Evolutionary conservation across 768 basidiomycete species (phyloP), one percentile per base, ranked within the genome.

Genomic region (Termitomyces sp.): DNA sequence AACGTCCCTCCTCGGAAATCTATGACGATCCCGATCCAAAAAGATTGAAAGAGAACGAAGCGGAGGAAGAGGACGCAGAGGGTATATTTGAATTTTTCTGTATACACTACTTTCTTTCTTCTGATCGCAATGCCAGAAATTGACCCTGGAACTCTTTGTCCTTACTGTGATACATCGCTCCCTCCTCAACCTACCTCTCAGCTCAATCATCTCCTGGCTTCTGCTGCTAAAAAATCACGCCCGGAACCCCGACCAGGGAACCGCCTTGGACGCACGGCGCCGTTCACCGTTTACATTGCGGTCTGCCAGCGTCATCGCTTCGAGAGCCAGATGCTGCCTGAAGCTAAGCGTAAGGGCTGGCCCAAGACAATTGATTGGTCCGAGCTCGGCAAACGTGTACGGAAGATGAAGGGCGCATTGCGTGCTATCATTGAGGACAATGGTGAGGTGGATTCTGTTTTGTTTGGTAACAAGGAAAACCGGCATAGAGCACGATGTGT

Each of bases 281-380:
- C 79, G 2, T 72, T 91, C 51, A 70, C 78, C 0, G 70, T 76
- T 10, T 94, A 85, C 62, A 79, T 88, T 44, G 75, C 77, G 3
- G 79, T 88, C 0, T 94, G 91, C 64, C 86, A 88, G 62, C 79
- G 89, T 4, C 91, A 94, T 71, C 78, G 80, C 7, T 92, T 91
- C 59, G 91, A 94, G 70, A 80, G 76, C 19, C 72, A 85, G 54
- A 80, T 86, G 55, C 72, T 94, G 3, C 91, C 91, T 0, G 79
- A 85, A 59, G 91, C 91, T 4, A 74, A 83, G 50, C 66, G 70
- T 34, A 80, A 79, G 53, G 89, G 90, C 4, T 94, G 91, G 91
- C 91, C 91, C 0, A 84, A 82, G 61, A 66, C 65, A 5, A 89
- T 94, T 30, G 75, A 90, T 51, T 93, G 89, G 75, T 65, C 71